Conservation (phyloP, 2,329 filamentous ascomycete species). For the Atkinsonella hypoxylon region DNA sequence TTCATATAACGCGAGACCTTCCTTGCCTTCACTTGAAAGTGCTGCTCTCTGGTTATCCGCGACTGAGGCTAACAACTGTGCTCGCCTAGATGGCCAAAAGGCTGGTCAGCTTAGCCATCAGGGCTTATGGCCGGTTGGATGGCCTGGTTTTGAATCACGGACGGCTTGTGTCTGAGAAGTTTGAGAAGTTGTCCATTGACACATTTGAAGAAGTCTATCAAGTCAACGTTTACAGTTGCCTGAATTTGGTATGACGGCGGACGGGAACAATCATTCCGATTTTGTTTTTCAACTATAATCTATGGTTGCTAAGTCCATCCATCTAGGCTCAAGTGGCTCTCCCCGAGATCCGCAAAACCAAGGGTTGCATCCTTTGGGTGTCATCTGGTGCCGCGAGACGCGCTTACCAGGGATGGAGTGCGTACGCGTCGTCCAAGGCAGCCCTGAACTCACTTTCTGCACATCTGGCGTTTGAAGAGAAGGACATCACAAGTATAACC, state of each 20-base stretch:
- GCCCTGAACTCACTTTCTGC: slow-evolving; percentile 67
- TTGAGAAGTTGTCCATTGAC: slow-evolving; percentile 55
- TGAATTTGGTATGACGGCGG: slow-evolving; percentile 53
- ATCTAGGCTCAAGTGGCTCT: slow-evolving; percentile 58
- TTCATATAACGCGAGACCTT: too few species aligned
- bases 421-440: slow-evolving; percentile 75
- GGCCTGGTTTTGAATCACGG: slow-evolving; percentile 85
- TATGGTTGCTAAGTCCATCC: slow-evolving; percentile 1
- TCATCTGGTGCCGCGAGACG: slow-evolving; percentile 65
- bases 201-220: slow-evolving; percentile 71
- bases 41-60: not conserved
- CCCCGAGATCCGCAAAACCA: slow-evolving; percentile 51
- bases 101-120: slow-evolving; percentile 52
- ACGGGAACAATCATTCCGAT: not conserved
- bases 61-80: not conserved
- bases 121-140: slow-evolving; percentile 62
- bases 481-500: slow-evolving; percentile 58
- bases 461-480: slow-evolving; percentile 67
- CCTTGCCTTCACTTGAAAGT: too few species aligned
- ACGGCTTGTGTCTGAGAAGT: slow-evolving; percentile 59
- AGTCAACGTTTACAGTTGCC: slow-evolving; percentile 74
- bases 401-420: slow-evolving; percentile 61
- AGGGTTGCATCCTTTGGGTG: slow-evolving; percentile 64
- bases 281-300: not conserved
- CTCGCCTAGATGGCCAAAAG: slow-evolving; percentile 38